Percentiles rank a stretch among this genome's conserved stretches.
phyloP scores from a whole-genome alignment of 2,329 filamentous ascomycete genomes.

The Cytospora piceae region DNA sequence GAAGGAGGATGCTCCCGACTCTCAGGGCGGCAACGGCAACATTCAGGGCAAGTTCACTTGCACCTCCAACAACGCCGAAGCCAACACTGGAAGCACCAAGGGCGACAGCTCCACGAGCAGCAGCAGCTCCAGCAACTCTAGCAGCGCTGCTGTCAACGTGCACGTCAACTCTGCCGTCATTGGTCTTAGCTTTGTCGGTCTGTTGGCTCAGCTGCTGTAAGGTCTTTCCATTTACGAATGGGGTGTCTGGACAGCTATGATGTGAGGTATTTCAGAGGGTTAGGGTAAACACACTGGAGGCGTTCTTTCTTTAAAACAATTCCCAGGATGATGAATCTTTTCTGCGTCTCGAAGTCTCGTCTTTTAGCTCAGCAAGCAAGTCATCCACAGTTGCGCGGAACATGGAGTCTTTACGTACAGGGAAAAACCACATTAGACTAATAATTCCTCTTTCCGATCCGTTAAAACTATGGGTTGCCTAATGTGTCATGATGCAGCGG shows the following conservation, averaged over 20 bases:
- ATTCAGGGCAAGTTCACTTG: slow-evolving; percentile 56
- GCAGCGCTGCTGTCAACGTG: slow-evolving; percentile 48
- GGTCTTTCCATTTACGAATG: slow-evolving; percentile 18
- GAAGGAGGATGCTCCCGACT: slow-evolving; percentile 46
- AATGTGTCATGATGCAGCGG: slow-evolving; percentile 19
- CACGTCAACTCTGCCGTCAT: slow-evolving; percentile 53
- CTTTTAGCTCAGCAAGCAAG: slow-evolving; percentile 30
- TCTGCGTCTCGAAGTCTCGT: slow-evolving; percentile 29
- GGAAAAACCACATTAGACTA: slow-evolving; percentile 47
- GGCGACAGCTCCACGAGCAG: slow-evolving; percentile 39
- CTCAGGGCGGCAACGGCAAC: slow-evolving; percentile 44
- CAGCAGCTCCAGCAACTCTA: slow-evolving; percentile 36
- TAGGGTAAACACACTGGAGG: slow-evolving; percentile 32
- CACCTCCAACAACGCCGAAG: slow-evolving; percentile 54
- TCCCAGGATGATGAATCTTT: slow-evolving; percentile 31
- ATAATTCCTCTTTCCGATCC: slow-evolving; percentile 42
- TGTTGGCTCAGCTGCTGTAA: slow-evolving; percentile 58
- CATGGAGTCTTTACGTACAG: slow-evolving; percentile 42
- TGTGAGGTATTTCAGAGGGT: slow-evolving; percentile 30
- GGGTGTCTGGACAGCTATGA: slow-evolving; percentile 26
- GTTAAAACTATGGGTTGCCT: slow-evolving; percentile 15
- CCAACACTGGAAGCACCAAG: slow-evolving; percentile 52
- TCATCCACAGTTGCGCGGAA: slow-evolving; percentile 30
- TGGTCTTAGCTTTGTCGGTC: slow-evolving; percentile 51
- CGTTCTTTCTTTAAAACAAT: slow-evolving; percentile 32